Conservation (phyloP, 768 basidiomycete genomes). For the Pleurotus salmoneostramineus region DNA sequence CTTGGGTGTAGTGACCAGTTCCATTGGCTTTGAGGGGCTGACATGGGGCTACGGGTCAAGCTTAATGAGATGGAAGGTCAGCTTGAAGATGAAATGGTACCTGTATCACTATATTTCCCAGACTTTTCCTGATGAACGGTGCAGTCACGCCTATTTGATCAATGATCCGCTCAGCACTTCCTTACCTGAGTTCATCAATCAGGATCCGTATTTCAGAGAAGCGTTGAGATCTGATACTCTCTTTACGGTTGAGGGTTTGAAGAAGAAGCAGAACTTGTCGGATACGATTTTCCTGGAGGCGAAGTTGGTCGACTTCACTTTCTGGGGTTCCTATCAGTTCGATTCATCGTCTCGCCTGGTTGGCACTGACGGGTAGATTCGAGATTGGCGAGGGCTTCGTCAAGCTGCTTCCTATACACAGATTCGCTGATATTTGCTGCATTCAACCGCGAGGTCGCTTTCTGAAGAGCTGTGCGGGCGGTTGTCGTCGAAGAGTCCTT, state of each 20-base stretch:
- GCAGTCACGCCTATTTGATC: no score
- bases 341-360: no score
- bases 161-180: no score
- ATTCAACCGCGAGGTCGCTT: conserved; percentile 2
- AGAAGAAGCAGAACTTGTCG: background rate
- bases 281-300: background rate
- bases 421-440: background rate
- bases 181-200: background rate
- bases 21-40: no score
- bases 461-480: background rate
- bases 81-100: no score
- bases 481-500: background rate
- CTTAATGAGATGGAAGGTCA: no score
- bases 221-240: background rate
- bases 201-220: conserved; percentile 2
- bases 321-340: background rate
- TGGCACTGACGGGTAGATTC: no score
- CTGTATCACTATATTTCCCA: background rate
- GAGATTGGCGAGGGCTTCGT: background rate
- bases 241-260: background rate
- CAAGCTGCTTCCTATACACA: background rate
- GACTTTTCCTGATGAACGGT: background rate
- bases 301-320: background rate
- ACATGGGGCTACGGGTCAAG: no score
- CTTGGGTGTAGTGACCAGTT: no score